Evolutionary conservation across 2,329 filamentous ascomycete genomes (phyloP), one percentile per base, ranked within the genome.

Genomic region (Lithohypha guttulata): DNA sequence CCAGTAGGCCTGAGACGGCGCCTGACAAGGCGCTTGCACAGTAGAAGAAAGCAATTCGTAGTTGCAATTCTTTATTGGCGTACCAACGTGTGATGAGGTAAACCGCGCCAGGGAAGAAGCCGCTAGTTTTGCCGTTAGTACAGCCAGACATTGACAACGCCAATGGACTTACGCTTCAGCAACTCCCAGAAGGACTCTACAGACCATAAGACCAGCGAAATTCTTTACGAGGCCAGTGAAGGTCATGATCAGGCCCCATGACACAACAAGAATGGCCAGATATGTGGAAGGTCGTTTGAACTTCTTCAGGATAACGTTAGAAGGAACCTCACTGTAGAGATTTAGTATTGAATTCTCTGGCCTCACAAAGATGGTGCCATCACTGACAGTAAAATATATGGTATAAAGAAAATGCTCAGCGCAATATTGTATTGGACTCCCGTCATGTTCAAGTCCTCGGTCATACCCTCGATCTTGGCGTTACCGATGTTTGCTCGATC

Each of bases 381-480:
- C n/a, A n/a, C n/a, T n/a, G n/a, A n/a, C n/a, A 44, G 23, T 14
- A 44, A 19, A 14, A 39, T 44, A 15, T 44, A 44, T 2, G 39
- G 33, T 7, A 93, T 69, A 63, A 93, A 93, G 64, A 93, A 93
- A 50, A 93, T 80, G 23, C 81, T 83, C 6, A 93, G 68, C 0
- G 78, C 73, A 17, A 73, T 68, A 57, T 87, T 87, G 63, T 86
- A 93, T 21, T 35, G 33, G 20, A 35, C 22, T 6, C 11, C n/a
- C 0, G 69, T 69, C 66, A 89, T 73, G 21, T 70, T 48, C 6
- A 91, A 62, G 41, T 81, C 76, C 7, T 67, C 54, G 38, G 68
- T 57, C 2, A 77, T 56, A 11, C 71, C 70, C n/a, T 67, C 72
- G 18, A 77, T 64, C 52, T 73, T 73, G 2, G 73, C 84, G 60